Evolutionary conservation across 106 monocot genomes (phyloP).

Genomic region (Phalaenopsis aphrodite): DNA sequence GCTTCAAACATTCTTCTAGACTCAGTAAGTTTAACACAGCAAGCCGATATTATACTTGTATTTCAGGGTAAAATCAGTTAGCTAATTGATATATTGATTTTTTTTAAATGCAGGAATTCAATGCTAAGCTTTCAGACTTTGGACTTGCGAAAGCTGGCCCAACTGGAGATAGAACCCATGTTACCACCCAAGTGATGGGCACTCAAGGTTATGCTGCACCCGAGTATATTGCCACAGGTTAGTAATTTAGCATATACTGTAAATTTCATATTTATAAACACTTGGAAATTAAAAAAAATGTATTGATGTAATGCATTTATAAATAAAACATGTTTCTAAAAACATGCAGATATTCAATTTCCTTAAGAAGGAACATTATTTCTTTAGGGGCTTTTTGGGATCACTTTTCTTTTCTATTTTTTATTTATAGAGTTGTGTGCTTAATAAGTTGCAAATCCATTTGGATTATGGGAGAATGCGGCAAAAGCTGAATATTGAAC

Average conservation of each 20-base stretch:
- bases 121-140: constrained; percentile 60
- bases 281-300: too few species aligned
- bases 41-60: neutral
- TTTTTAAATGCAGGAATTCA: constrained; percentile 21
- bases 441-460: too few species aligned
- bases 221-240: constrained; percentile 61
- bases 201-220: constrained; percentile 69
- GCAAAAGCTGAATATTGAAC: too few species aligned
- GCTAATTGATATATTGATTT: neutral
- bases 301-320: too few species aligned
- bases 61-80: neutral
- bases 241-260: neutral
- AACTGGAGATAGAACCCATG: constrained; percentile 57
- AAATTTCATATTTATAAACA: neutral
- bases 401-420: too few species aligned
- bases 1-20: constrained; percentile 62
- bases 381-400: too few species aligned
- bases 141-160: constrained; percentile 66
- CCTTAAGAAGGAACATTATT: too few species aligned
- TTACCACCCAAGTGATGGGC: constrained; percentile 61
- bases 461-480: too few species aligned
- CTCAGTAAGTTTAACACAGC: constrained; percentile 14
- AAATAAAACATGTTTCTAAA: too few species aligned
- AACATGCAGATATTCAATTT: too few species aligned
- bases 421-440: too few species aligned